These are phyloP conservation scores for Brettanomyces anomalus DNA, from an alignment of 805 yeast species.

Conservation along the genomic window DNA sequence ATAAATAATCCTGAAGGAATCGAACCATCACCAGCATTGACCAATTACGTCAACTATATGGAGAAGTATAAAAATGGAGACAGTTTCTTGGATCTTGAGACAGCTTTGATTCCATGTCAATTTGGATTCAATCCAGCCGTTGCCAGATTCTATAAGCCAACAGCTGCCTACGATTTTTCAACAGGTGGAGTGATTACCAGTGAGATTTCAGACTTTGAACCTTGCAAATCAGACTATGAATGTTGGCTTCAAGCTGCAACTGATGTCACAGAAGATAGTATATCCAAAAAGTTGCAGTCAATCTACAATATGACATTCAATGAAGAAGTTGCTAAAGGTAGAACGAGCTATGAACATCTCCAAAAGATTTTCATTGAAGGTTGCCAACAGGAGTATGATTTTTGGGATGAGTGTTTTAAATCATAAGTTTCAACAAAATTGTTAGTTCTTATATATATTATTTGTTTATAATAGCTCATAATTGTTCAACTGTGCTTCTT, in stretches of 20 bases:
- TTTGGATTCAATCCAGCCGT: conserved; percentile 64
- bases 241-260: conserved; percentile 2
- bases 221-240: conserved; percentile 1
- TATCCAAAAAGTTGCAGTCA: neutral
- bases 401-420: conserved; percentile 47
- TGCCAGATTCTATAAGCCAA: conserved; percentile 14
- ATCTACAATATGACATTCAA: neutral
- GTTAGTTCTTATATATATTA: no score
- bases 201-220: neutral
- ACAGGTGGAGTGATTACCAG: neutral
- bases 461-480: no score
- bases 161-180: neutral
- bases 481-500: no score
- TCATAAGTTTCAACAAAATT: no score
- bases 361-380: conserved; percentile 53
- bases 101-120: conserved; percentile 68
- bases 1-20: conserved; percentile 1
- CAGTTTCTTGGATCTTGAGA: conserved; percentile 40
- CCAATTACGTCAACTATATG: conserved; percentile 34
- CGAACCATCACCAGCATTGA: conserved; percentile 13
- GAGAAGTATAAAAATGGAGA: conserved; percentile 40
- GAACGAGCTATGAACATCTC: conserved; percentile 25
- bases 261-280: neutral
- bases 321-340: neutral
- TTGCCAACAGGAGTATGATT: conserved; percentile 49